Conservation (phyloP, 192 early-diverging fungal species). For the Coemansia sp. region DNA sequence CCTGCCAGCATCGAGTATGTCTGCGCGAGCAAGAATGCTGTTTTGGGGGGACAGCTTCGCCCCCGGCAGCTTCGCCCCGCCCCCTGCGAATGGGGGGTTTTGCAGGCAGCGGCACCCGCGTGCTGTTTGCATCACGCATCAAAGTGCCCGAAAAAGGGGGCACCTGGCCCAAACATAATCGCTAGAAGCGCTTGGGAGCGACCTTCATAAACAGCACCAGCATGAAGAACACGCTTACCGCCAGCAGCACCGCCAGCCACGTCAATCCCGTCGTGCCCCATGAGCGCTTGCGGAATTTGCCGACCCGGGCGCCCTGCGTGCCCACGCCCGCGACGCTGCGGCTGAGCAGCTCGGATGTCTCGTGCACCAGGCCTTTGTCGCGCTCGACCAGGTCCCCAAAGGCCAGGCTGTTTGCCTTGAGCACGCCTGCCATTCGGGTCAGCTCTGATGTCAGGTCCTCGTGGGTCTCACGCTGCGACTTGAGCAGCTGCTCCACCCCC, state of each 20-base stretch:
- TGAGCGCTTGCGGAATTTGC: slow-evolving; percentile 49
- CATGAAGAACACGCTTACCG: slow-evolving; percentile 45
- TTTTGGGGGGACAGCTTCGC: too few species aligned
- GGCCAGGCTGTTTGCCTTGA: slow-evolving; percentile 47
- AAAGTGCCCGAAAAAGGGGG: too few species aligned
- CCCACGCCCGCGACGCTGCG: slow-evolving; percentile 33
- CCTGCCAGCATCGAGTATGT: too few species aligned
- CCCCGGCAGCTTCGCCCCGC: too few species aligned
- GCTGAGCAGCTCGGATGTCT: slow-evolving; percentile 28
- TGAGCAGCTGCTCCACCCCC: slow-evolving; percentile 42
- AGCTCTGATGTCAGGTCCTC: slow-evolving; percentile 47
- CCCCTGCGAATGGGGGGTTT: too few species aligned
- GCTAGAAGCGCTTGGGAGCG: slow-evolving; percentile 50
- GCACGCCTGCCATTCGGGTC: slow-evolving; percentile 36
- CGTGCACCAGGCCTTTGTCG: slow-evolving; percentile 44
- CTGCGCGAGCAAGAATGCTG: too few species aligned
- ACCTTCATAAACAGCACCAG: slow-evolving; percentile 51
- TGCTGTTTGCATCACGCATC: too few species aligned
- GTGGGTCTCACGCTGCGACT: slow-evolving; percentile 45
- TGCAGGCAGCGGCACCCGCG: too few species aligned
- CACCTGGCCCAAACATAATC: too few species aligned
- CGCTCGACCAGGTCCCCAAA: slow-evolving; percentile 42
- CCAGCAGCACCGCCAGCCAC: slow-evolving; percentile 42
- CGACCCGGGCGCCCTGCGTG: slow-evolving; percentile 35
- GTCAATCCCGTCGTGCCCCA: slow-evolving; percentile 55